Conservation (phyloP, 192 early-diverging fungal species). For the Coemansia sp. region DNA sequence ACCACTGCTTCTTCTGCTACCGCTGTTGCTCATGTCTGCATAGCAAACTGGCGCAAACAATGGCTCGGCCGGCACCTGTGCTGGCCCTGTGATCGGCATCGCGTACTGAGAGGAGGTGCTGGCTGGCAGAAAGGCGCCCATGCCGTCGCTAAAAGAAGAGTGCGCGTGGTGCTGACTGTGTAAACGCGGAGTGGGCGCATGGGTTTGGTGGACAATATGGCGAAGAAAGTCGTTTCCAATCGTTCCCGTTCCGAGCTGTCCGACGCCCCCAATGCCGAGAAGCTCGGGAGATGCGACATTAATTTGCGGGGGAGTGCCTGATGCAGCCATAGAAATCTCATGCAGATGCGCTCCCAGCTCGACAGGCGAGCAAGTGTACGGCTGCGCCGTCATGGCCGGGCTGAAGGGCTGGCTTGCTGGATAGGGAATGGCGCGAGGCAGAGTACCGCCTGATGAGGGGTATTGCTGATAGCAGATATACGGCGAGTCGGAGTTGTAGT, state of each 20-base stretch:
- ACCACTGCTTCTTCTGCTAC: neutral
- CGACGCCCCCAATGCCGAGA: conserved; percentile 2
- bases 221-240: neutral
- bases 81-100: conserved; percentile 35
- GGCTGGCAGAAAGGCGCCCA: neutral
- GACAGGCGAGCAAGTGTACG: neutral
- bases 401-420: neutral
- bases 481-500: neutral
- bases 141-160: neutral
- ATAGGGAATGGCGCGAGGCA: conserved; percentile 7
- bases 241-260: neutral
- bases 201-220: conserved; percentile 2
- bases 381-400: neutral
- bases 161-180: neutral
- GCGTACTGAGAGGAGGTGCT: conserved; percentile 9
- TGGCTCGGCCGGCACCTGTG: conserved; percentile 28
- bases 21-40: conserved; percentile 28
- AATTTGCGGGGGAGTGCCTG: conserved; percentile 2
- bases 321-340: neutral
- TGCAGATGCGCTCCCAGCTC: conserved; percentile 3
- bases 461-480: neutral
- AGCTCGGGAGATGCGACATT: conserved; percentile 5
- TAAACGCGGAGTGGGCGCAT: conserved; percentile 2
- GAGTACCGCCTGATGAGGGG: neutral
- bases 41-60: conserved; percentile 34